These are phyloP conservation scores for Chlorella sp. DNA, from an alignment of 139 green algal genomes.

Conservation along the genomic window DNA sequence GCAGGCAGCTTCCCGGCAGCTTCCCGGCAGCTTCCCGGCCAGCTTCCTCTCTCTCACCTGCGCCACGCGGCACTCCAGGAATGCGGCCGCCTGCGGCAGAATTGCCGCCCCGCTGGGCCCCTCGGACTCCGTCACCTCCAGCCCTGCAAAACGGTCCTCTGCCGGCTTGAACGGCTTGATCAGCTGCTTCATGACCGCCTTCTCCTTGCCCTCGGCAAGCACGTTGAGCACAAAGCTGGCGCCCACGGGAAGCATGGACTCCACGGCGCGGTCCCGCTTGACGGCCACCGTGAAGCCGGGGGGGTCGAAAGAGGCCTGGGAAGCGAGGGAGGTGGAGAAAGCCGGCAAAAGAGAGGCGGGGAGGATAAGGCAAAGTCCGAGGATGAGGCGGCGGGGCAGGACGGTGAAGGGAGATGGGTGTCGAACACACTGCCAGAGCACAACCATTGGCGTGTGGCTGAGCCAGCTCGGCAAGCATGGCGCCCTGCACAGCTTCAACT, in stretches of 20 bases:
- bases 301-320: constrained; percentile 27
- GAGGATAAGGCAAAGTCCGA: too few species aligned
- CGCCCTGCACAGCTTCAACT: too few species aligned
- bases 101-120: constrained; percentile 14
- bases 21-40: too few species aligned
- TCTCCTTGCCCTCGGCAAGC: constrained; percentile 68
- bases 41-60: too few species aligned
- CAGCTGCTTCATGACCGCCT: constrained; percentile 76
- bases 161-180: constrained; percentile 85
- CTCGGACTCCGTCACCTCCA: constrained; percentile 52
- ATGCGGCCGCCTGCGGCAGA: constrained; percentile 67
- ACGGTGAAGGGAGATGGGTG: not conserved
- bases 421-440: too few species aligned
- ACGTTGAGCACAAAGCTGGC: constrained; percentile 88
- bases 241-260: constrained; percentile 81
- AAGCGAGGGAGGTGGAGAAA: not conserved
- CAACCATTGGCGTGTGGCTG: too few species aligned
- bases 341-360: not conserved
- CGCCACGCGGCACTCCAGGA: constrained; percentile 88
- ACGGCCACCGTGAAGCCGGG: constrained; percentile 89
- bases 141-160: constrained; percentile 82
- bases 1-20: too few species aligned
- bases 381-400: too few species aligned
- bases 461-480: too few species aligned
- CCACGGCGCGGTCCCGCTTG: constrained; percentile 95